phyloP scores from a whole-genome alignment of 768 basidiomycete genomes.

The Phanerodontia chrysosporium region DNA sequence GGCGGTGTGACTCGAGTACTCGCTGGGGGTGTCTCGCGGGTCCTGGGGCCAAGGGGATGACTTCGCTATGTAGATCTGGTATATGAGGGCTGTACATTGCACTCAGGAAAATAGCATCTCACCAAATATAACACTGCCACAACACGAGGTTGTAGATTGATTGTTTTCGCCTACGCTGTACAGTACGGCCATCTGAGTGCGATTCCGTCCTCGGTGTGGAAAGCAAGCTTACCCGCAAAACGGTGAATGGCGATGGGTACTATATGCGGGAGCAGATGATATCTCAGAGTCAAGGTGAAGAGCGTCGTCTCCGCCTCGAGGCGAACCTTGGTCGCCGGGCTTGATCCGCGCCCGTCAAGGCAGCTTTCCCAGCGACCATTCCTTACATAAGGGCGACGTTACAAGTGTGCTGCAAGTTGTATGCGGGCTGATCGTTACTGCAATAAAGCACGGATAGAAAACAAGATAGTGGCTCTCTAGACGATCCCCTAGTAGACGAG shows the following conservation, averaged over 20 bases:
- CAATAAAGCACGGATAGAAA: no score
- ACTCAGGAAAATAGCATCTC: neutral
- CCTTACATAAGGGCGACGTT: no score
- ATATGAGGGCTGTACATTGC: neutral
- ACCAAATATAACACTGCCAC: neutral
- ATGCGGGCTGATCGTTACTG: no score
- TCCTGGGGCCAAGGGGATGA: neutral
- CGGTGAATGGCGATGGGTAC: no score
- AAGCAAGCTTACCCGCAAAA: no score
- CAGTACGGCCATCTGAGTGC: no score
- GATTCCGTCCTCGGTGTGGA: no score
- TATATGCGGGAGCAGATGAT: neutral
- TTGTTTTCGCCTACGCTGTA: no score
- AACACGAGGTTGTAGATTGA: neutral
- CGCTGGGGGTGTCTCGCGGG: neutral
- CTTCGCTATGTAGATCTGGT: neutral
- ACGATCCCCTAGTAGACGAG: neutral
- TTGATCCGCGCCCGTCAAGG: neutral
- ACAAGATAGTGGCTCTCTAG: no score
- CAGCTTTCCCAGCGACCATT: neutral
- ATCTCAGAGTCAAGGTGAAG: neutral
- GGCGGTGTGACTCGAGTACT: neutral
- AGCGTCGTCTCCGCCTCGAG: slow-evolving; percentile 1
- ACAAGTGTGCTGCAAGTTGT: no score
- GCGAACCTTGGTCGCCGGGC: neutral